phyloP scores from a whole-genome alignment of 495 filamentous ascomycete species.

The Aspergillus heteromorphus region DNA sequence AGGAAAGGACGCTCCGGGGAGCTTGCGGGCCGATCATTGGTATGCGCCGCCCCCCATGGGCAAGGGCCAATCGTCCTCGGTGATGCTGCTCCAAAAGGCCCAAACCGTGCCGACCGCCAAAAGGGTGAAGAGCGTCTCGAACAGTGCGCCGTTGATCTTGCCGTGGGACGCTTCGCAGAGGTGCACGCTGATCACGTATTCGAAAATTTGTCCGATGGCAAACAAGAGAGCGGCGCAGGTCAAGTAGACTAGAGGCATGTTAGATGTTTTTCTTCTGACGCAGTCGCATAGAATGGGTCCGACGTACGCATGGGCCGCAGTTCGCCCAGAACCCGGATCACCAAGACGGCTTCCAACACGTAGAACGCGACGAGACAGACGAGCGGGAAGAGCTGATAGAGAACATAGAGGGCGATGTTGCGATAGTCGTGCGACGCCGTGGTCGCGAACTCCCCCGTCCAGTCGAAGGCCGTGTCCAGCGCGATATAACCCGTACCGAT shows the following conservation, averaged over 20 bases:
- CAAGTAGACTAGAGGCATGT: constrained; percentile 60
- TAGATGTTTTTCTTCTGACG: constrained; percentile 19
- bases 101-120: constrained; percentile 75
- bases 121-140: constrained; percentile 89
- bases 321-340: constrained; percentile 80
- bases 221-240: constrained; percentile 70
- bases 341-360: constrained; percentile 73
- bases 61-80: constrained; percentile 96
- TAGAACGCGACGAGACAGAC: constrained; percentile 84
- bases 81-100: constrained; percentile 98
- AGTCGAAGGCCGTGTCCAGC: constrained; percentile 84
- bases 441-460: constrained; percentile 68
- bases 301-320: constrained; percentile 74
- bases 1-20: background rate
- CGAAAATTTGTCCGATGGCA: constrained; percentile 88
- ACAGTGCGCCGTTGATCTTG: constrained; percentile 88
- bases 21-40: constrained; percentile 25
- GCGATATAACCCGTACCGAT: constrained; percentile 94
- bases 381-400: constrained; percentile 87
- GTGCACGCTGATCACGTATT: constrained; percentile 87
- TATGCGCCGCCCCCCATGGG: constrained; percentile 41
- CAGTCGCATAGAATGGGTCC: background rate
- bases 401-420: constrained; percentile 82
- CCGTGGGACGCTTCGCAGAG: constrained; percentile 76
- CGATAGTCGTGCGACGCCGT: constrained; percentile 54